Evolutionary conservation across 2,329 filamentous ascomycete species (phyloP).

Genomic region (Didymella pomorum): DNA sequence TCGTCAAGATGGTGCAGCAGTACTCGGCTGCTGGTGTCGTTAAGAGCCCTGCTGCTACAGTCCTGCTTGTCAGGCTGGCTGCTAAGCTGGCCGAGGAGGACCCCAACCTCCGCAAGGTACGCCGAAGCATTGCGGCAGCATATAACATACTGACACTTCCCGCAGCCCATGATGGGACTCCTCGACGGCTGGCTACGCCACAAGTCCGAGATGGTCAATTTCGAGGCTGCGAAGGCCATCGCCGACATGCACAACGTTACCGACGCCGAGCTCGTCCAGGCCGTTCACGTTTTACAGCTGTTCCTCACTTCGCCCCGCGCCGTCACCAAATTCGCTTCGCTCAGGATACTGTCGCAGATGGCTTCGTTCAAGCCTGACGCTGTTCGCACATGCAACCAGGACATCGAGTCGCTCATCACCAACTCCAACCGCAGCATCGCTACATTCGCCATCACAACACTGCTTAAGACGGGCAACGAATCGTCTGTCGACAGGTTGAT

Average conservation of each 20-base stretch:
- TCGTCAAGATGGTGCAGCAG: slow-evolving; percentile 99
- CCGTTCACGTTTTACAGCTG: slow-evolving; percentile 92
- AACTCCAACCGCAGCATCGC: slow-evolving; percentile 98
- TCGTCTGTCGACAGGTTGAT: slow-evolving; percentile 95
- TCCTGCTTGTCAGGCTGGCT: slow-evolving; percentile 91
- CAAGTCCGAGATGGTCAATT: slow-evolving; percentile 94
- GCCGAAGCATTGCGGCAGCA: too few relatives aligned
- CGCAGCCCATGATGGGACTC: slow-evolving; percentile 88
- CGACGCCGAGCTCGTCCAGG: slow-evolving; percentile 88
- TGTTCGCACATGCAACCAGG: slow-evolving; percentile 92
- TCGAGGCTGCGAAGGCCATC: slow-evolving; percentile 97
- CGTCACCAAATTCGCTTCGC: slow-evolving; percentile 96
- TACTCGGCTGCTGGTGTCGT: slow-evolving; percentile 90
- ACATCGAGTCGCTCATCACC: slow-evolving; percentile 95
- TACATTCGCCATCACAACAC: slow-evolving; percentile 96
- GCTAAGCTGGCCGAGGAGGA: slow-evolving; percentile 96
- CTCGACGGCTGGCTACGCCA: slow-evolving; percentile 96
- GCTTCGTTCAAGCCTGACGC: slow-evolving; percentile 95
- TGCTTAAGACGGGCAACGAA: slow-evolving; percentile 98
- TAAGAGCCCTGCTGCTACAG: slow-evolving; percentile 91
- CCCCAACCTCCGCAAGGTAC: slow-evolving; percentile 74
- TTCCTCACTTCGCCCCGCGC: slow-evolving; percentile 95
- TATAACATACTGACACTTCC: slow-evolving; percentile 20
- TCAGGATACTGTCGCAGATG: slow-evolving; percentile 94
- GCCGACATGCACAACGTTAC: slow-evolving; percentile 93